phyloP scores from a whole-genome alignment of 495 filamentous ascomycete genomes.

The Parathielavia appendiculata region DNA sequence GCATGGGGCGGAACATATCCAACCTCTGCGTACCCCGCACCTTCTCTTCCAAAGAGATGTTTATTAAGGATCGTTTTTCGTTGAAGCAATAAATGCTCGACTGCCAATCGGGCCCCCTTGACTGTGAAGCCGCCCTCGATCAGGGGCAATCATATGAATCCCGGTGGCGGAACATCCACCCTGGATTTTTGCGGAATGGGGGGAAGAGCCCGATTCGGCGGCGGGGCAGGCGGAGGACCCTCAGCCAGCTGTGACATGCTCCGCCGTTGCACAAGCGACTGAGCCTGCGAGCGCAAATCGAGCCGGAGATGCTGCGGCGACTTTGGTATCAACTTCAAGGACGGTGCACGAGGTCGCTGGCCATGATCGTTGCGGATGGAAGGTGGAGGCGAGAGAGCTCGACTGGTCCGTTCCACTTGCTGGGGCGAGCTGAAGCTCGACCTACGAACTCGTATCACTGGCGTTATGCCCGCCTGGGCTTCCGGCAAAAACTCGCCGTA shows the following conservation, averaged over 20 bases:
- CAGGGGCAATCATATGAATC: slow-evolving; percentile 13
- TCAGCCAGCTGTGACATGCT: slow-evolving; percentile 55
- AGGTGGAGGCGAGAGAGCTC: not conserved
- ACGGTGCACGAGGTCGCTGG: slow-evolving; percentile 24
- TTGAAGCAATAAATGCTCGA: not conserved
- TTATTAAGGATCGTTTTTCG: not conserved
- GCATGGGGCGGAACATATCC: slow-evolving; percentile 1
- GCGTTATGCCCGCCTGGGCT: not conserved
- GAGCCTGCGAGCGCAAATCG: slow-evolving; percentile 30
- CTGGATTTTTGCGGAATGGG: slow-evolving; percentile 45
- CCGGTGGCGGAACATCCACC: slow-evolving; percentile 13
- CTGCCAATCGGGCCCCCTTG: no score
- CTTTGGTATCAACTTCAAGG: slow-evolving; percentile 24
- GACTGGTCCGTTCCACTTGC: slow-evolving; percentile 11
- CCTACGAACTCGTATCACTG: slow-evolving; percentile 14
- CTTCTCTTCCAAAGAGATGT: not conserved
- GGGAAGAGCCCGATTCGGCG: slow-evolving; percentile 59
- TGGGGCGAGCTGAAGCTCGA: slow-evolving; percentile 25
- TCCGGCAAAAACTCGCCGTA: slow-evolving; percentile 16
- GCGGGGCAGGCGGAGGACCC: slow-evolving; percentile 58
- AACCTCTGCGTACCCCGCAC: not conserved
- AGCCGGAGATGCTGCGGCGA: slow-evolving; percentile 30
- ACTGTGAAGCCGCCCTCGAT: not conserved
- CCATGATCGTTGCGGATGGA: slow-evolving; percentile 18
- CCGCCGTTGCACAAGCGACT: slow-evolving; percentile 39